Base-by-base conservation (phyloP, 1,139 yeast genomes). In the Magnusiomyces fungicola region DNA sequence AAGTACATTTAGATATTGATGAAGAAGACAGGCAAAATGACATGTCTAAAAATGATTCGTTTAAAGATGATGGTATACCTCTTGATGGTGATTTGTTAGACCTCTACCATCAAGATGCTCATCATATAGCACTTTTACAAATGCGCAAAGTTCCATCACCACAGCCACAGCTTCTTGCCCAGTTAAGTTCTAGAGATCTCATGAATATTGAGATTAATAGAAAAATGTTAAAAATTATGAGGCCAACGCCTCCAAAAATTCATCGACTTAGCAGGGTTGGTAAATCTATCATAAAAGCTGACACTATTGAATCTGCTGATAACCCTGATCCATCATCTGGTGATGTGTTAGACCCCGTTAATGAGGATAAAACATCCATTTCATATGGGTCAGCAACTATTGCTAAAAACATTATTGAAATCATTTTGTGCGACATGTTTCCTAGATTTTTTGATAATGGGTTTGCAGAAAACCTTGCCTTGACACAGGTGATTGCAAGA, bases 401-500 rank as follows among this genome's bases (percentile, higher is more conserved):
- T 27, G 12, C 38, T 30, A 14, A 19, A 18, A 30, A 32, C 30
- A 10, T 48, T 10, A 4, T 34, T n/a, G 42, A 25, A 12, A 18
- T 32, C 2, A 43, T 45, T n/a, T 10, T 48, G 12, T 25, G n/a
- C 3, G 37, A 34, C n/a, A 10, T 27, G 19, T 19, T 49, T 23
- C 40, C 48, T 3, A n/a, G n/a, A 2, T 50, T 47, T 42, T 50
- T 46, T 22, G 22, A 7, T 3, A 50, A 50, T 22, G 30, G 47
- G 14, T 22, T 16, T 14, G 16, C 27, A 3, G 53, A 50, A 25
- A 50, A 50, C 23, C 22, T 50, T 2, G 33, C 43, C 22, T 27
- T 50, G n/a, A 46, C 51, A 1, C 48, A 44, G 1, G 41, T 48
- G 6, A 25, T 50, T n/a, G 38, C 40, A 19, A 40, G 45, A n/a